Evolutionary conservation across 2,329 filamentous ascomycete species (phyloP).

Genomic region (Colletotrichum melonis): DNA sequence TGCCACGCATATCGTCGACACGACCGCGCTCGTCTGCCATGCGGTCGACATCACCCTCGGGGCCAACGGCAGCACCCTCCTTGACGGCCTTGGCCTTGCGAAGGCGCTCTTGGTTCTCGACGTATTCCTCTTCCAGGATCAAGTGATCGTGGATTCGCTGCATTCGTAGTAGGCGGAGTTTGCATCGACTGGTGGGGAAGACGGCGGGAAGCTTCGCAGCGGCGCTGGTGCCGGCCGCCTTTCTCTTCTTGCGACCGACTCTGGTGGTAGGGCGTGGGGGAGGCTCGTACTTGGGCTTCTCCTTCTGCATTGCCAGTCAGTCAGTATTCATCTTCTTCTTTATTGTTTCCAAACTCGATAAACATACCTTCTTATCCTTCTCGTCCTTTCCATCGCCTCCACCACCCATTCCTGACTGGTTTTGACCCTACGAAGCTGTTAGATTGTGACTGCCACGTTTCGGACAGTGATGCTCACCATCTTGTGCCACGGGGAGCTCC

Average conservation of each 20-base stretch:
- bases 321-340: not conserved
- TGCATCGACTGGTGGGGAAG: slow-evolving; percentile 96
- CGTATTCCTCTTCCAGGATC: slow-evolving; percentile 96
- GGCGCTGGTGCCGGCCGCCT: slow-evolving; percentile 90
- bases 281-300: slow-evolving; percentile 99
- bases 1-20: slow-evolving; percentile 98
- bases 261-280: slow-evolving; percentile 96
- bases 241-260: slow-evolving; percentile 98
- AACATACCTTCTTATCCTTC: slow-evolving; percentile 90
- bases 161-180: slow-evolving; percentile 96
- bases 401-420: slow-evolving; percentile 87
- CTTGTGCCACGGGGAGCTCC: slow-evolving; percentile 37
- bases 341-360: slow-evolving; percentile 2
- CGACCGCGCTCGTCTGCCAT: slow-evolving; percentile 94
- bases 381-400: slow-evolving; percentile 83
- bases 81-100: slow-evolving; percentile 90
- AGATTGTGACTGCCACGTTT: slow-evolving; percentile 21
- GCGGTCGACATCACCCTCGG: slow-evolving; percentile 80
- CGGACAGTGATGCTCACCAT: slow-evolving; percentile 41
- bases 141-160: slow-evolving; percentile 98
- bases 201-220: slow-evolving; percentile 94
- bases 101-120: slow-evolving; percentile 97
- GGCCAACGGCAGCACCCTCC: slow-evolving; percentile 74
- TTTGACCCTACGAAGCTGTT: slow-evolving; percentile 73
- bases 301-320: slow-evolving; percentile 73